Base-by-base conservation (phyloP, 371 early-diverging fungal genomes). In the Rhizomucor miehei region DNA sequence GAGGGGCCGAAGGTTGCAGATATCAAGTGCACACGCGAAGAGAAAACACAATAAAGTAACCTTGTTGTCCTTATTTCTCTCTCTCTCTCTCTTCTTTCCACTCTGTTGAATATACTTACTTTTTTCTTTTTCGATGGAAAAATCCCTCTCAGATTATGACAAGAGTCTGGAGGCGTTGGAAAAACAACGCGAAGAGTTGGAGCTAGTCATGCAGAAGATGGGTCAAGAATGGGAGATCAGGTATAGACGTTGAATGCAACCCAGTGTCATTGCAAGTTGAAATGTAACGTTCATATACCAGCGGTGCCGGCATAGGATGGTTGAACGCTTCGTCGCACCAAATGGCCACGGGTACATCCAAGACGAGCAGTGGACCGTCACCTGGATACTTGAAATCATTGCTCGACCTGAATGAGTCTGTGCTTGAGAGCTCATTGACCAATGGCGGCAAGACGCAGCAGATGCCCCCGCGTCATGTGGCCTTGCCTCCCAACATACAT, bases 211-310 rank as follows among this genome's bases (percentile, higher is more conserved):
- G 74, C 57, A 73, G 40, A 62, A 54, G 43, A 77, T 77, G 77
- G 77, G 74, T 12, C 56, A 73, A 57, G 77, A 77, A 60, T 77
- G 77, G 77, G 72, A 71, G 63, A 67, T 67, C 66, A 77, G 77
- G 77, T 77, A 65, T 51, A 3, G 6, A 24, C 35, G 24, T 11
- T 38, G 38, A 11, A 40, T 40, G 24, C 51, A 13, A 13, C 14
- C 14, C 23, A 11, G 21, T 3, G 13, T 14, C 12, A 6, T 21
- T 52, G 52, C 21, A 21, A 40, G 20, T 23, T 43, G n/a, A 13
- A 11, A 51, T 20, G 44, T 35, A 37, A 29, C 29, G 29, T 29
- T 5, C 8, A 29, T 29, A 29, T 29, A n/a, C 8, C 39, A 77
- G 77, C 67, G 77, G 77, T 20, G 66, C 77, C 17, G 77, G 77